phyloP scores from a whole-genome alignment of 305 asterid genomes.

The Rubia tinctorum region DNA sequence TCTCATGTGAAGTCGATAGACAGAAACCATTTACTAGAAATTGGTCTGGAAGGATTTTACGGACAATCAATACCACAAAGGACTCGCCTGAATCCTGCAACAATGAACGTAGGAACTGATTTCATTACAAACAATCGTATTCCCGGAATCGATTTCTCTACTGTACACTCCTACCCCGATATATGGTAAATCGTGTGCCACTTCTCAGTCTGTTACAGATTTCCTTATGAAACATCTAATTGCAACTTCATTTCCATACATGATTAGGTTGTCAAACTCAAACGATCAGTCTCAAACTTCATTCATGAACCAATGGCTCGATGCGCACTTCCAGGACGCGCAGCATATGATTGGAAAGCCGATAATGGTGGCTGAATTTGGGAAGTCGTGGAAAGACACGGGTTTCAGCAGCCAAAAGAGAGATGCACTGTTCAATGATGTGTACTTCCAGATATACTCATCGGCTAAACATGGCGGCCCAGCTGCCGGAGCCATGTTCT shows the following conservation, averaged over 20 bases:
- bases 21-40: conserved; percentile 73
- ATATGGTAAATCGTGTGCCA: conserved; percentile 47
- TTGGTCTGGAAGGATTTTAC: conserved; percentile 88
- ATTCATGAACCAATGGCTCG: conserved; percentile 66
- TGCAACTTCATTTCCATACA: background rate
- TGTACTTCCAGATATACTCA: conserved; percentile 56
- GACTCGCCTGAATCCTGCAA: conserved; percentile 44
- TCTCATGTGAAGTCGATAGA: conserved; percentile 72
- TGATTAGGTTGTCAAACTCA: conserved; percentile 56
- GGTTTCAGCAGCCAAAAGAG: conserved; percentile 56
- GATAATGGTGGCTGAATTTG: conserved; percentile 70
- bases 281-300: conserved; percentile 45
- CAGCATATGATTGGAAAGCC: conserved; percentile 65
- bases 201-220: background rate
- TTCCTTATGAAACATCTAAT: background rate
- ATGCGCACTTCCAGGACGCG: conserved; percentile 71
- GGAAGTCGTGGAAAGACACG: conserved; percentile 68
- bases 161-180: conserved; percentile 84
- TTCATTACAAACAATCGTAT: conserved; percentile 69
- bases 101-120: conserved; percentile 63
- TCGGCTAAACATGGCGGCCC: conserved; percentile 85
- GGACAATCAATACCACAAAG: conserved; percentile 61
- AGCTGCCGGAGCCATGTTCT: conserved; percentile 89
- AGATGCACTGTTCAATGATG: conserved; percentile 53
- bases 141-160: conserved; percentile 73